These are phyloP conservation scores for Ochetophila trinervis DNA, from an alignment of 306 rosid species.

Conservation along the genomic window DNA sequence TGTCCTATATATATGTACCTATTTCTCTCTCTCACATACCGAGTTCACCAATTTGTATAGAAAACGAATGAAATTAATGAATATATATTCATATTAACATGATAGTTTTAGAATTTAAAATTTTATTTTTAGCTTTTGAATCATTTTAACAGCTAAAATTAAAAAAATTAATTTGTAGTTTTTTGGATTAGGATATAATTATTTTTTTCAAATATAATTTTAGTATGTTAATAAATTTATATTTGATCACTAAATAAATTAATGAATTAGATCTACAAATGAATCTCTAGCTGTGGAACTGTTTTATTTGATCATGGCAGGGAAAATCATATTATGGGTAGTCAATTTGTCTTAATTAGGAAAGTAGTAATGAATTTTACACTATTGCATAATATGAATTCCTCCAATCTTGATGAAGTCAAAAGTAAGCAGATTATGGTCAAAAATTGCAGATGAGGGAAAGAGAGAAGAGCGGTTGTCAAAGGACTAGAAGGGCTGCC, in stretches of 20 bases:
- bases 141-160: no score
- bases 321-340: slow-evolving; percentile 13
- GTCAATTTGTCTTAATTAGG: neutral
- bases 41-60: neutral
- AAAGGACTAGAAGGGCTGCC: neutral
- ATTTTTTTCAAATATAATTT: no score
- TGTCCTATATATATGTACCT: neutral
- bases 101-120: no score
- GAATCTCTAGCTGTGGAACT: neutral
- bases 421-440: neutral
- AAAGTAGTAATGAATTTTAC: no score
- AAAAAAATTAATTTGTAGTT: no score
- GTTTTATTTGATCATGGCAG: slow-evolving; percentile 3
- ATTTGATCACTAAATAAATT: no score
- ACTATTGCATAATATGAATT: neutral
- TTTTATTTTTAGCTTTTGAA: no score
- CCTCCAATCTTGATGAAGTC: neutral
- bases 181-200: no score
- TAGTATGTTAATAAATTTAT: no score
- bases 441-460: no score
- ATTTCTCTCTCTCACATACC: neutral
- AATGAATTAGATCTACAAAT: neutral
- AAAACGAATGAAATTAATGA: neutral
- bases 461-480: no score
- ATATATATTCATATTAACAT: no score